phyloP scores from a whole-genome alignment of 805 yeast species.

The Saturnispora halmiae region DNA sequence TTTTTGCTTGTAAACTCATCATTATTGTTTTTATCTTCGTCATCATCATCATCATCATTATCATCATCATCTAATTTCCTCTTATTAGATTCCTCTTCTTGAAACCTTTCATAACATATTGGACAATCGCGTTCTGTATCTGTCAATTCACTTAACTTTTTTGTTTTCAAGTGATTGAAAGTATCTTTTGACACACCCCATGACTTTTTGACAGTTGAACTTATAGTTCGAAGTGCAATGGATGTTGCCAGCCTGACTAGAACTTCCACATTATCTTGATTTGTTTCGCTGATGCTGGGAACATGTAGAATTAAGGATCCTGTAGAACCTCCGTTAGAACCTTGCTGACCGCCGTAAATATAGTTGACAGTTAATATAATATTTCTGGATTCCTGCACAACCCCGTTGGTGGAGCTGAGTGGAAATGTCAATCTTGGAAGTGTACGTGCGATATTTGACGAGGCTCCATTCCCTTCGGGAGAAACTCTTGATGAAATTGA shows the following conservation, averaged over 20 bases:
- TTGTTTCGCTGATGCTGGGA: conserved; percentile 54
- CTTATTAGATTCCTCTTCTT: conserved; percentile 11
- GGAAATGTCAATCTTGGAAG: background rate
- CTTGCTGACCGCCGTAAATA: conserved; percentile 23
- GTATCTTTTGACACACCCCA: conserved; percentile 45
- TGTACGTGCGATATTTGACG: background rate
- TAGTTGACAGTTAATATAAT: conserved; percentile 35
- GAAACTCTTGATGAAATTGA: background rate
- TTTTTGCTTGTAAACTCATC: background rate
- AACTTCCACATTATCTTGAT: conserved; percentile 51
- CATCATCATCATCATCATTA: background rate
- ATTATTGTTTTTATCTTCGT: conserved; percentile 8
- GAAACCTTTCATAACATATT: conserved; percentile 53
- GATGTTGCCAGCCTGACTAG: conserved; percentile 60
- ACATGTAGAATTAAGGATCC: conserved; percentile 57
- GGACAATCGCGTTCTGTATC: conserved; percentile 38
- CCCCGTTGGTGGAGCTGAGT: background rate
- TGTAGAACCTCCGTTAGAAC: conserved; percentile 19
- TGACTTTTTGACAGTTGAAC: conserved; percentile 38
- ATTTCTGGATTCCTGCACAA: conserved; percentile 25
- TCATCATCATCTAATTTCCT: conserved; percentile 12
- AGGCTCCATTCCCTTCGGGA: background rate
- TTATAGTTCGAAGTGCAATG: conserved; percentile 56
- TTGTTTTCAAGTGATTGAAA: conserved; percentile 42
- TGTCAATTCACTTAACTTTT: conserved; percentile 24